These are phyloP conservation scores for Phytophthora podocarpi DNA, from an alignment of 352 stramenopile species.

Conservation along the genomic window DNA sequence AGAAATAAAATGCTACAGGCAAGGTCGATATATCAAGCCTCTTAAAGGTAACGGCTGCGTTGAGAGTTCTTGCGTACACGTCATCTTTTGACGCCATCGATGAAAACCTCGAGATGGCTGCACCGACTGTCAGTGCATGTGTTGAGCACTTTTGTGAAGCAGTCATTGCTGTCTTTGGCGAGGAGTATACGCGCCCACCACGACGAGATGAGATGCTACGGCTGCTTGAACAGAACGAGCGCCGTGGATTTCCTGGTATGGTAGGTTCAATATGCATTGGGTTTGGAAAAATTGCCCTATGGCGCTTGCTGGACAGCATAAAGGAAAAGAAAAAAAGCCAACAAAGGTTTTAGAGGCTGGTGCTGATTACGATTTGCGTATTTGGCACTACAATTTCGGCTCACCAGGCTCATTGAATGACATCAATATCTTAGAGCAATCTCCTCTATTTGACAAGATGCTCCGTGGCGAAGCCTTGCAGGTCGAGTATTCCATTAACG, in stretches of 20 bases:
- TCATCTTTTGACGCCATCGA: no score
- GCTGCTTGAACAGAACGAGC: background rate
- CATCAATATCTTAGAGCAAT: conserved; percentile 26
- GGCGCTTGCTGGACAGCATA: background rate
- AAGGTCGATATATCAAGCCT: no score
- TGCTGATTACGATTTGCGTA: conserved; percentile 10
- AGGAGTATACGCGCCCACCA: no score
- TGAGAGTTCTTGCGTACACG: no score
- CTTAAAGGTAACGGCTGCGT: no score
- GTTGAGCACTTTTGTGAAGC: no score
- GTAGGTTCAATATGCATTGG: conserved; percentile 11
- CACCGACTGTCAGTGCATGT: no score
- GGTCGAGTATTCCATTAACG: background rate
- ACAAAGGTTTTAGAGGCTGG: conserved; percentile 18
- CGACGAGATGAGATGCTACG: no score
- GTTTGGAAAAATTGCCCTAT: background rate
- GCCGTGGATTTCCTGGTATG: conserved; percentile 1
- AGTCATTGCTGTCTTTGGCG: no score
- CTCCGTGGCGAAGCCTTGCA: background rate
- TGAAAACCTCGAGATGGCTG: no score
- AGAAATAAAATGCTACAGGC: no score
- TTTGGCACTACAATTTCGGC: conserved; percentile 30
- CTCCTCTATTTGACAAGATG: conserved; percentile 6
- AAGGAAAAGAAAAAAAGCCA: conserved; percentile 19
- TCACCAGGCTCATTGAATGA: conserved; percentile 15